Evolutionary conservation across 1,139 yeast genomes (phyloP), one percentile per base, ranked within the genome.

Genomic region (Suhomyces bolitotheri): DNA sequence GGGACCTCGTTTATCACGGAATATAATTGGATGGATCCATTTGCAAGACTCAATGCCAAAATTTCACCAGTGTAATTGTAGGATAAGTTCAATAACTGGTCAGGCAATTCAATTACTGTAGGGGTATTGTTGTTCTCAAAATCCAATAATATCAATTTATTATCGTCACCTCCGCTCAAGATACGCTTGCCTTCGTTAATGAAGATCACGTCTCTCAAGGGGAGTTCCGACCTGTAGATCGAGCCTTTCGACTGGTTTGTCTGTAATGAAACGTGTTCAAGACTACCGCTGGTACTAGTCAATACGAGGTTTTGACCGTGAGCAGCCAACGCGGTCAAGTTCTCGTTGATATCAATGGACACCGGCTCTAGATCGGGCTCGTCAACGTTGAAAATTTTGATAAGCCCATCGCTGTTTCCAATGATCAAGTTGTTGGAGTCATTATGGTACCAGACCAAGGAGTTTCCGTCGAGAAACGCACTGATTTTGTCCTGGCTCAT

Each of bases 131-230:
- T 68, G n/a, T 60, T 62, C 15, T 50, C 52, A 12, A 75, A 50
- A 42, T 78, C 81, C 3, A 85, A 63, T 2, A 87, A 51, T 7
- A 71, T 66, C 37, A 85, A 66, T 42, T 78, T 77, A 34, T 76
- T 72, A 43, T 85, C 94, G 50, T 87, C 94, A 35, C 96, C 94
- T 19, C 88, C 92, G 37, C 81, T 73, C 1, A 86, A 76, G 3
- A 78, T 64, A 62, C 84, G 72, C 33, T 76, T 70, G 0, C 90
- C 95, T 41, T 80, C 84, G 41, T 83, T 85, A 29, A 86, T 78
- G 54, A 84, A 79, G 12, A 64, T 64, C 4, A 81, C 68, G 43
- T 79, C 85, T 44, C 94, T 71, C 25, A 89, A 56, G 0, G 95
- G 85, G 27, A 86, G 63, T 14, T 84, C 73, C 2, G 78, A 65